These are phyloP conservation scores for Lentithecium fluviatile DNA, from an alignment of 495 filamentous ascomycete genomes.

Conservation along the genomic window DNA sequence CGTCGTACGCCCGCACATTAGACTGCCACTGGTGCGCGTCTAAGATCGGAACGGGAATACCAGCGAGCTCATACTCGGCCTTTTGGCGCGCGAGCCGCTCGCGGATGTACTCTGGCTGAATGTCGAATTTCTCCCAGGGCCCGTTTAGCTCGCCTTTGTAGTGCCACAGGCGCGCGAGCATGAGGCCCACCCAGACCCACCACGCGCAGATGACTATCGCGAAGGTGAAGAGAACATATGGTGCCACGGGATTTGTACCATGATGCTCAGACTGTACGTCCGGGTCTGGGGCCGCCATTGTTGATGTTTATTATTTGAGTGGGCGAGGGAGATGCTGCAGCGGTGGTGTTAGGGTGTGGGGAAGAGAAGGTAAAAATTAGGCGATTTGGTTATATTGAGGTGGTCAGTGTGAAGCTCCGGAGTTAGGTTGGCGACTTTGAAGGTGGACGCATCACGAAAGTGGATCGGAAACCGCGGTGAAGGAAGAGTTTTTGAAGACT, in stretches of 20 bases:
- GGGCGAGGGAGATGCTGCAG: neutral
- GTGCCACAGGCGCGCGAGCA: slow-evolving; percentile 1
- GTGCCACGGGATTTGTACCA: neutral
- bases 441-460: too few species aligned
- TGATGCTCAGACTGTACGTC: neutral
- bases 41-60: neutral
- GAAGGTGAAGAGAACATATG: slow-evolving; percentile 1
- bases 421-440: too few species aligned
- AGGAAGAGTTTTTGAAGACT: too few species aligned
- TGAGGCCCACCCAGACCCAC: slow-evolving; percentile 6
- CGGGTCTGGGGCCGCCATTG: neutral
- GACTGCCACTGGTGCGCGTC: neutral
- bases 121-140: neutral
- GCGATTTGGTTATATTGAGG: too few species aligned
- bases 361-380: too few species aligned
- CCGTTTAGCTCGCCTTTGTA: slow-evolving; percentile 7
- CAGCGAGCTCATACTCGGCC: neutral
- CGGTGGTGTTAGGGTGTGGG: too few species aligned
- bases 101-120: slow-evolving; percentile 1
- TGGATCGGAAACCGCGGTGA: too few species aligned
- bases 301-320: neutral
- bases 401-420: too few species aligned
- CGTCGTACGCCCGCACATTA: neutral
- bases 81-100: neutral
- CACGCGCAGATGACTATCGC: neutral